Percentiles rank a stretch among this genome's conserved stretches.
Evolutionary conservation across 2,329 filamentous ascomycete species (phyloP).

Genomic region (Alternaria sp.): DNA sequence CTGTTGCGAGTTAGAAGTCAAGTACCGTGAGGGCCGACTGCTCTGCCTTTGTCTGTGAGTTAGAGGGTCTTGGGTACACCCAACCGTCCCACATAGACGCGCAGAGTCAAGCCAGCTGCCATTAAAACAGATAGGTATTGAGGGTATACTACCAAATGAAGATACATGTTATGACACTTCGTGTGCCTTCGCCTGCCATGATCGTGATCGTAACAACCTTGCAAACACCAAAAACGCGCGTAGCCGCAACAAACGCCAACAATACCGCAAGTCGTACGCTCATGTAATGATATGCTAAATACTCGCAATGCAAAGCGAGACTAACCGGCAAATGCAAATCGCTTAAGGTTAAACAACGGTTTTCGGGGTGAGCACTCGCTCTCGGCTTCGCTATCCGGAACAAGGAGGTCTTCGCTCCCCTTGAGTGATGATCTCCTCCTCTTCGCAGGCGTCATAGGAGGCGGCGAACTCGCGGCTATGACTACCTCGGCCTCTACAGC

Average conservation of each 20-base stretch:
- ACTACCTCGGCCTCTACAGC: conserved; percentile 40
- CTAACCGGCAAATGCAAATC: conserved; percentile 47
- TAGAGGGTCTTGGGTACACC: background rate
- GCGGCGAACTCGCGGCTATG: conserved; percentile 39
- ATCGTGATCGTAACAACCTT: background rate
- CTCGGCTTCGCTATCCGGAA: conserved; percentile 54
- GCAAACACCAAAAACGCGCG: background rate
- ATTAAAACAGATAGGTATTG: conserved; percentile 16
- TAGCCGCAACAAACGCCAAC: conserved; percentile 3
- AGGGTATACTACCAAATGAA: conserved; percentile 18
- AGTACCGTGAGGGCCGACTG: background rate
- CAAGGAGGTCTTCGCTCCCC: conserved; percentile 56
- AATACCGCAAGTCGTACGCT: conserved; percentile 4
- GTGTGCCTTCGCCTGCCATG: background rate
- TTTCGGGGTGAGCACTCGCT: conserved; percentile 45
- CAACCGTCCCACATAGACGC: background rate
- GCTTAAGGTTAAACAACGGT: conserved; percentile 46
- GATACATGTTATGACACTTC: conserved; percentile 8
- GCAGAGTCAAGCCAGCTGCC: background rate
- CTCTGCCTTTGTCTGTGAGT: background rate
- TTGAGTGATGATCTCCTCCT: conserved; percentile 34
- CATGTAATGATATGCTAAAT: conserved; percentile 11
- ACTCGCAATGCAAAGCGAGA: background rate
- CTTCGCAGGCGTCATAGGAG: conserved; percentile 24
- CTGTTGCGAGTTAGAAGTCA: background rate